phyloP scores from a whole-genome alignment of 73 alveolate genomes.

The Blepharisma japonicum region DNA sequence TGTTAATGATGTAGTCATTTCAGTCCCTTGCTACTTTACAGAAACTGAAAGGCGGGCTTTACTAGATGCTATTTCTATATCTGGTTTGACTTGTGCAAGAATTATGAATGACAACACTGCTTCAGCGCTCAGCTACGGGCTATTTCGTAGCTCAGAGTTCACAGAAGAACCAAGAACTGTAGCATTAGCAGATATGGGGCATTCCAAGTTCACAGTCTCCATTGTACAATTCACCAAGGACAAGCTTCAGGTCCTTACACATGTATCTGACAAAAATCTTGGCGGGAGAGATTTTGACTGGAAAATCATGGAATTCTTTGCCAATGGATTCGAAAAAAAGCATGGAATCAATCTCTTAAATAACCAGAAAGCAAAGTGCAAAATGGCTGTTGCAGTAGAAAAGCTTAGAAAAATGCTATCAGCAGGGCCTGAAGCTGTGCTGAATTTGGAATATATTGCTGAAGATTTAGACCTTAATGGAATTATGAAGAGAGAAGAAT shows the following conservation, averaged over 20 bases:
- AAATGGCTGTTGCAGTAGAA: conserved; percentile 75
- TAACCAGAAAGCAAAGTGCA: conserved; percentile 66
- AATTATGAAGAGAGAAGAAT: conserved; percentile 73
- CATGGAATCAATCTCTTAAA: conserved; percentile 73
- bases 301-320: conserved; percentile 55
- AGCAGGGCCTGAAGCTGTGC: conserved; percentile 65
- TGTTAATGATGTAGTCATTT: conserved; percentile 58
- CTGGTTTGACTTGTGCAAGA: conserved; percentile 66
- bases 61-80: conserved; percentile 69
- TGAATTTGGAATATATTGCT: conserved; percentile 70
- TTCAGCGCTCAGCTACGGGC: conserved; percentile 72
- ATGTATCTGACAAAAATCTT: conserved; percentile 64
- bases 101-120: conserved; percentile 82
- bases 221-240: conserved; percentile 70
- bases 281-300: conserved; percentile 84
- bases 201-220: conserved; percentile 70
- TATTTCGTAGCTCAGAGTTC: conserved; percentile 69
- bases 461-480: conserved; percentile 75
- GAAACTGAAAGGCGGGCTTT: conserved; percentile 82
- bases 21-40: conserved; percentile 75
- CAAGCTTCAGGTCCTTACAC: conserved; percentile 64
- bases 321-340: conserved; percentile 67
- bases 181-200: conserved; percentile 83
- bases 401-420: conserved; percentile 78
- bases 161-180: conserved; percentile 71